Evolutionary conservation across 2,329 filamentous ascomycete genomes (phyloP), one percentile per base, ranked within the genome.

Genomic region (Fusarium newnesense): DNA sequence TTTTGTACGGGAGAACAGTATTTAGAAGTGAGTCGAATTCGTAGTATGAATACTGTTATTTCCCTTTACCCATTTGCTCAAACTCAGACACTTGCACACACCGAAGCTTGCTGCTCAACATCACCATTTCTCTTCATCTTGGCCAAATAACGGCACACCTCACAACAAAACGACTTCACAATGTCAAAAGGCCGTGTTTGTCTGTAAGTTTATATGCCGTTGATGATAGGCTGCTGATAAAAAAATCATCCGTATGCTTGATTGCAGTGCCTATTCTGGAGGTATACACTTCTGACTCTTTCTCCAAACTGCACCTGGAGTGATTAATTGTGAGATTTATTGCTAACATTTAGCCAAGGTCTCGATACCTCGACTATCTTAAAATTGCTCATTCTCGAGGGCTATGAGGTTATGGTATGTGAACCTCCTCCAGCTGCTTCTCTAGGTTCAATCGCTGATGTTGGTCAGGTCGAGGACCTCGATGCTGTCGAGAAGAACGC

Each of bases 391-490:
- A 79, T 78, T 13, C 64, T 84, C 47, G 73, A 81, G 21, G 73
- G 69, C 10, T 75, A 75, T 26, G 47, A 70, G 28, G 73, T 77
- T 49, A 69, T 75, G 49, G 61, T 62, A 59, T 57, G 66, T 47
- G 42, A 52, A 4, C 10, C 34, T 18, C 15, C 42, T 21, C 15
- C 16, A 10, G n/a, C 11, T 26, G 11, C 50, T 34, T 37, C 2
- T 30, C 13, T 21, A 21, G 49, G 10, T 21, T 26, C n/a, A 49
- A 18, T 11, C 81, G 91, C 89, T 82, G 86, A 93, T 84, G 89
- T 92, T 52, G 75, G 92, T 52, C 91, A 93, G 82, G 88, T 90
- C 75, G 92, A 94, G 83, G 91, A 94, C 82, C 94, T 89, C 75
- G 87, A 88, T 64, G 90, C 88, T 64, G 93, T 91, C 57, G 89